Evolutionary conservation across 148 eudicot species (phyloP).

Genomic region (Hydrangea macrophylla): DNA sequence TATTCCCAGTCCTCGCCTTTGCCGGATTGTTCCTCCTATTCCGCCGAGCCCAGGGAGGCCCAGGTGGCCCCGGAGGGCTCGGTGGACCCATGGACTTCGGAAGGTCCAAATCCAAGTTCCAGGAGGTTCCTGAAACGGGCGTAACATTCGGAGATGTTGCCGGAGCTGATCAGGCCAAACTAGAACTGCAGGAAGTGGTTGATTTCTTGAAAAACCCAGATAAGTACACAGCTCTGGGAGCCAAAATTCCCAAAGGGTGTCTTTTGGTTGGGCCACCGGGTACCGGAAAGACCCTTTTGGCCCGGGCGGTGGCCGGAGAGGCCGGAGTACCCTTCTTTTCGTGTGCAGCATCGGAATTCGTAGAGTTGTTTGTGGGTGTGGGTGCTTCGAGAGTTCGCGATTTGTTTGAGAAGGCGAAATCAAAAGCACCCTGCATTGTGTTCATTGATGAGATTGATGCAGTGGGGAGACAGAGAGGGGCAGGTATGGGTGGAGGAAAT

Average conservation of each 20-base stretch:
- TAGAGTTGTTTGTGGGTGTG: conserved; percentile 94
- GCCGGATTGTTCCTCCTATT: conserved; percentile 85
- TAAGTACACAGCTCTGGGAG: conserved; percentile 92
- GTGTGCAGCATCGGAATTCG: conserved; percentile 93
- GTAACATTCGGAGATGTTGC: conserved; percentile 87
- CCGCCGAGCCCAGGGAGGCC: conserved; percentile 86
- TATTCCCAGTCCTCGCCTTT: conserved; percentile 79
- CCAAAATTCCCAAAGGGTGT: conserved; percentile 96
- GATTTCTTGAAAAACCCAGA: conserved; percentile 97
- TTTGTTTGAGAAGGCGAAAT: conserved; percentile 93
- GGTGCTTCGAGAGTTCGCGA: conserved; percentile 97
- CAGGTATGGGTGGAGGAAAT: conserved; percentile 96
- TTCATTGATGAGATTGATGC: conserved; percentile 99
- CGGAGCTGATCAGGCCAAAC: conserved; percentile 96
- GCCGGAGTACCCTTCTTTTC: conserved; percentile 93
- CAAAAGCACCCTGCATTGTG: conserved; percentile 95
- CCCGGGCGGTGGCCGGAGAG: conserved; percentile 91
- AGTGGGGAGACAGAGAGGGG: conserved; percentile 99
- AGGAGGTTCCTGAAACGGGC: conserved; percentile 98
- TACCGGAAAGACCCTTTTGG: conserved; percentile 90
- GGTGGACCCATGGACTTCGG: conserved; percentile 99
- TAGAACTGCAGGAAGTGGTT: conserved; percentile 96
- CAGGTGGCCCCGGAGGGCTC: conserved; percentile 96
- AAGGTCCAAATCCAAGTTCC: conserved; percentile 93
- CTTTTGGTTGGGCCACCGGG: conserved; percentile 95